Percentiles rank a stretch among this genome's conserved stretches.
Evolutionary conservation across 2,329 filamentous ascomycete genomes (phyloP).

Genomic region (Colletotrichum viniferum): DNA sequence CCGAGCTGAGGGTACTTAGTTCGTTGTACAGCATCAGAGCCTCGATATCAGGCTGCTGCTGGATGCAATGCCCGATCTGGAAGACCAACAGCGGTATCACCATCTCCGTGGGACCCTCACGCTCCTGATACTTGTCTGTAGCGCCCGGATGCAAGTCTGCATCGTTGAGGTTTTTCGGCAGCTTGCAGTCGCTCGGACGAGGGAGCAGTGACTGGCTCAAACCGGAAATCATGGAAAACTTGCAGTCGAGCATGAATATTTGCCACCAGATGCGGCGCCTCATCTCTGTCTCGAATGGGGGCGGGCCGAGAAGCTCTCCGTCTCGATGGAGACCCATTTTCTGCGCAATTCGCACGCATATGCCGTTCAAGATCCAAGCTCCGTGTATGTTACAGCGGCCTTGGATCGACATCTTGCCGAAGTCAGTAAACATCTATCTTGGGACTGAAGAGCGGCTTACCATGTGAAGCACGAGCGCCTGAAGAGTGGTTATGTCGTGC

Average conservation of each 20-base stretch:
- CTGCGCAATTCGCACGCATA: conserved; percentile 66
- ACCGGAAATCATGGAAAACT: conserved; percentile 61
- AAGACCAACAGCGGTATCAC: conserved; percentile 58
- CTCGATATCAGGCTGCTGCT: conserved; percentile 48
- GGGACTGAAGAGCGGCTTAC: conserved; percentile 25
- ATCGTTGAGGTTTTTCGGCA: conserved; percentile 67
- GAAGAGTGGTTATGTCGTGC: conserved; percentile 61
- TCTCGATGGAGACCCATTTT: conserved; percentile 71
- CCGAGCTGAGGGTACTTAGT: not conserved
- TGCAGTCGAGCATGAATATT: conserved; percentile 61
- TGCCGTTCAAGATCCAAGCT: conserved; percentile 64
- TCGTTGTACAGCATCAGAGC: conserved; percentile 40
- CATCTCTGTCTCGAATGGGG: conserved; percentile 70
- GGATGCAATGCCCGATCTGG: conserved; percentile 53
- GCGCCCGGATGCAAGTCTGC: conserved; percentile 61
- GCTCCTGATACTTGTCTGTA: conserved; percentile 54
- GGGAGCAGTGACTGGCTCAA: conserved; percentile 60
- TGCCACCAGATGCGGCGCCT: conserved; percentile 70
- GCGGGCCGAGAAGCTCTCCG: conserved; percentile 57
- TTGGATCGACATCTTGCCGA: conserved; percentile 56
- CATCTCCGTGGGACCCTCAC: conserved; percentile 62
- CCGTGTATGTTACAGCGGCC: conserved; percentile 63
- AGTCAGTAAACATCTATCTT: not conserved
- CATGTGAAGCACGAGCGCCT: conserved; percentile 63
- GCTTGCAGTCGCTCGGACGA: conserved; percentile 58